A percentile compares a stretch with the other conserved stretches of the same genome.
Conservation (phyloP, 129 eudicot species). For the Flaveria trinervia region DNA sequence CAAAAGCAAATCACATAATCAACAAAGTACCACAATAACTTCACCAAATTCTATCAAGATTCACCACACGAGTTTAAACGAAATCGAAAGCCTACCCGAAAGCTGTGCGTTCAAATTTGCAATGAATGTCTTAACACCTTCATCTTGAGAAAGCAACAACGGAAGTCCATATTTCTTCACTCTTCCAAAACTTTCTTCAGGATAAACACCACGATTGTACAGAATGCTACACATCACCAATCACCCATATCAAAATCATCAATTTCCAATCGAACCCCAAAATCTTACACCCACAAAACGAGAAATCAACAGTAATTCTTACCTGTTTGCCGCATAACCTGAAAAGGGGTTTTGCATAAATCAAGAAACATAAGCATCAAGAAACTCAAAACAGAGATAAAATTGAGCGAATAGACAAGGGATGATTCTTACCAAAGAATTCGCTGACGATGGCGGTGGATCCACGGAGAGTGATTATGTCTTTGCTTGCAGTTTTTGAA, state of each 20-base stretch:
- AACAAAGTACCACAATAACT: background rate
- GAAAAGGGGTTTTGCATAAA: conserved; percentile 34
- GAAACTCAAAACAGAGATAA: background rate
- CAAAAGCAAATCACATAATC: background rate
- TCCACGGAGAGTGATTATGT: conserved; percentile 91
- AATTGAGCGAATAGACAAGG: background rate
- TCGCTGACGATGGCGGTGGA: conserved; percentile 95
- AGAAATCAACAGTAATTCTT: background rate
- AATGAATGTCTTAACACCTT: conserved; percentile 82
- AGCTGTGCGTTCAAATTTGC: conserved; percentile 81
- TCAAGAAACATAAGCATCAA: background rate
- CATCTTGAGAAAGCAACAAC: conserved; percentile 90
- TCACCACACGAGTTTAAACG: background rate
- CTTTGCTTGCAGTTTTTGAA: conserved; percentile 70
- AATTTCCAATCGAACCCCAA: conserved; percentile 2
- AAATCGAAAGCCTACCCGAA: conserved; percentile 37
- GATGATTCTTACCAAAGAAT: conserved; percentile 57
- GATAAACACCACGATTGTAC: conserved; percentile 91
- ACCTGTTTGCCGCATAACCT: conserved; percentile 99
- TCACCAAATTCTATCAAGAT: background rate
- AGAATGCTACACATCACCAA: conserved; percentile 54
- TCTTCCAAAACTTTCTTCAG: conserved; percentile 82
- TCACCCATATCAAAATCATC: background rate
- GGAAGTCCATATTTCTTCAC: conserved; percentile 99
- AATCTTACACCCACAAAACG: background rate